Base-by-base conservation (phyloP, 2,329 filamentous ascomycete species). In the Xylaria sp. region DNA sequence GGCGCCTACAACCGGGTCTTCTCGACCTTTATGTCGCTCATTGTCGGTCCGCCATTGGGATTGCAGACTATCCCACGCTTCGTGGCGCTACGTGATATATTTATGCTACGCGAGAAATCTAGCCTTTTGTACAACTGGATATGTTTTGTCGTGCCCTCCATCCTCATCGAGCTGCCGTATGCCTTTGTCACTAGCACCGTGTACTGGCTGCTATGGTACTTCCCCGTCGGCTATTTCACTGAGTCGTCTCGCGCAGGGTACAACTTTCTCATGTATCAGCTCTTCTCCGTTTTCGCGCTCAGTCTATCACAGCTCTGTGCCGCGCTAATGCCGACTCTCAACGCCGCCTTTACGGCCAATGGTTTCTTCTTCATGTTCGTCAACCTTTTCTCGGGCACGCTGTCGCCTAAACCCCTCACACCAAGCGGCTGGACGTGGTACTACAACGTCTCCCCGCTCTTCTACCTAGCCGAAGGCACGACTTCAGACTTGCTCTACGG, bases 81-180 rank as follows among this genome's bases (percentile, higher is more conserved):
- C 72, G 78, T 92, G 54, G 79, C 84, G 61, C 84, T 87, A 46
- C 83, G 90, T 3, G 81, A 84, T 33, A 81, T 94, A 25, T 95
- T 91, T 77, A 79, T 89, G 73, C 86, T 84, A 1, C 84, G 92
- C 4, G 92, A 95, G 74, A 84, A 87, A 51, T 91, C 86, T n/a
- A 86, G 89, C 15, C 92, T 92, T 74, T 92, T 92, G 25, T 95
- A 94, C 76, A 88, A 86, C 1, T 93, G 91, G 90, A 76, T 84
- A 14, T 89, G 90, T 0, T 92, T 90, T 76, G 84, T 86, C 0
- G 87, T 89, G 86, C 88, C 47, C 9, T 33, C 37, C 31, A 31
- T 51, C 8, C 31, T 51, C 12, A 23, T 33, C n/a, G 47, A 51
- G 15, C 11, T 51, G 15, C 23, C 25, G 17, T 37, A 37, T 38